Percentiles rank a stretch among this genome's conserved stretches.
phyloP scores from a whole-genome alignment of 1,284 basidiomycete species.

The Trichosporon ovoides region DNA sequence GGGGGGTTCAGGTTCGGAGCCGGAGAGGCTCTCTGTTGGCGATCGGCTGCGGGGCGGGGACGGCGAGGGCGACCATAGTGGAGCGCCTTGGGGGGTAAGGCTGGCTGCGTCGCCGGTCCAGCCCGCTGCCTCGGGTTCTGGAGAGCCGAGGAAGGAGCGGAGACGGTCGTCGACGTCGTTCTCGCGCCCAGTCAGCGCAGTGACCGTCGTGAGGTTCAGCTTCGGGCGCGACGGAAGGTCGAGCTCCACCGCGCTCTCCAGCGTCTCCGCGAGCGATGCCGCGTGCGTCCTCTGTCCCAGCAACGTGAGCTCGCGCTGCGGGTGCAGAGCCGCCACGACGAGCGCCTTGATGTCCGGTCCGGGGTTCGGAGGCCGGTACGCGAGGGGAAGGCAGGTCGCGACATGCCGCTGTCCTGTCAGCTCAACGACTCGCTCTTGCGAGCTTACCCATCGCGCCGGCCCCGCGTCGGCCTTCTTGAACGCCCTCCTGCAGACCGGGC shows the following conservation, averaged over 20 bases:
- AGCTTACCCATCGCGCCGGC: constrained; percentile 39
- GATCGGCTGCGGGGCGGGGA: constrained; percentile 3
- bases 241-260: background rate
- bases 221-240: background rate
- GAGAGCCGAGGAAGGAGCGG: constrained; percentile 24
- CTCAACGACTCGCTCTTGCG: background rate
- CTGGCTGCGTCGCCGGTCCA: background rate
- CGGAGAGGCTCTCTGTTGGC: background rate
- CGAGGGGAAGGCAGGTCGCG: constrained; percentile 36
- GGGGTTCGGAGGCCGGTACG: constrained; percentile 37
- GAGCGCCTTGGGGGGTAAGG: background rate
- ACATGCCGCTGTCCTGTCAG: constrained; percentile 34
- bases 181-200: background rate
- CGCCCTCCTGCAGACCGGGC: constrained; percentile 31
- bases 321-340: constrained; percentile 25
- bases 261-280: constrained; percentile 6
- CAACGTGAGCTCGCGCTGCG: constrained; percentile 10
- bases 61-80: background rate
- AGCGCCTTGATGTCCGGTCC: constrained; percentile 36
- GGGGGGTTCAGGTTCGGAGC: background rate
- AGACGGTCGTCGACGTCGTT: constrained; percentile 29
- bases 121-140: background rate
- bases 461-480: constrained; percentile 36
- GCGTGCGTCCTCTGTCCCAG: constrained; percentile 10
- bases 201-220: constrained; percentile 28